Percentiles rank a stretch among this genome's conserved stretches.
These are phyloP conservation scores for Ceratocystis colombiana DNA, from an alignment of 2,329 filamentous ascomycete genomes.

Conservation along the genomic window DNA sequence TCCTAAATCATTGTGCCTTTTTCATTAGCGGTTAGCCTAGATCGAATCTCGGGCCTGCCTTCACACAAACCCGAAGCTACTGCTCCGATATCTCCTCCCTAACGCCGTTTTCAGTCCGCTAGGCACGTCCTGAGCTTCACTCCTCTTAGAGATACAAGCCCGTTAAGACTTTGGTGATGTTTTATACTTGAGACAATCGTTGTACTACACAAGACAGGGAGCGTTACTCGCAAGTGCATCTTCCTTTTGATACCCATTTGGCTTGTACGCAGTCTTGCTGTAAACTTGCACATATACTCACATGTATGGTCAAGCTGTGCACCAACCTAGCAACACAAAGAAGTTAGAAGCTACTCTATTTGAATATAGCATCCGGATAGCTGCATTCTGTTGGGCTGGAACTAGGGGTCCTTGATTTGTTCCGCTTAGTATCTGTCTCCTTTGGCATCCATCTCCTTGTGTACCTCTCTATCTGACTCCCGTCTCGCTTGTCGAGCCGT, in stretches of 20 bases:
- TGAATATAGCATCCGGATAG: neutral
- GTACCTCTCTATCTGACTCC: neutral
- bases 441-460: neutral
- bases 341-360: neutral
- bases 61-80: too few relatives aligned
- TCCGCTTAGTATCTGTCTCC: neutral
- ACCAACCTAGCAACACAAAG: neutral
- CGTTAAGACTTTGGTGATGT: neutral
- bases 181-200: constrained; percentile 1
- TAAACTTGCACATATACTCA: neutral
- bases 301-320: neutral
- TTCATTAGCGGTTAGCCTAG: too few relatives aligned
- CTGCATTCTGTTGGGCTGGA: neutral
- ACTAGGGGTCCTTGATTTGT: neutral
- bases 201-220: neutral
- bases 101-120: too few relatives aligned
- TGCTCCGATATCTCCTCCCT: too few relatives aligned
- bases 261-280: neutral
- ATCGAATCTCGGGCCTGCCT: too few relatives aligned
- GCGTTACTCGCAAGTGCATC: neutral
- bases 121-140: neutral
- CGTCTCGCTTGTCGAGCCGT: neutral
- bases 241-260: neutral
- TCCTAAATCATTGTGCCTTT: too few relatives aligned
- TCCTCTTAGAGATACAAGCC: neutral